phyloP scores from a whole-genome alignment of 2,329 filamentous ascomycete genomes.

The Penicillium sp. region DNA sequence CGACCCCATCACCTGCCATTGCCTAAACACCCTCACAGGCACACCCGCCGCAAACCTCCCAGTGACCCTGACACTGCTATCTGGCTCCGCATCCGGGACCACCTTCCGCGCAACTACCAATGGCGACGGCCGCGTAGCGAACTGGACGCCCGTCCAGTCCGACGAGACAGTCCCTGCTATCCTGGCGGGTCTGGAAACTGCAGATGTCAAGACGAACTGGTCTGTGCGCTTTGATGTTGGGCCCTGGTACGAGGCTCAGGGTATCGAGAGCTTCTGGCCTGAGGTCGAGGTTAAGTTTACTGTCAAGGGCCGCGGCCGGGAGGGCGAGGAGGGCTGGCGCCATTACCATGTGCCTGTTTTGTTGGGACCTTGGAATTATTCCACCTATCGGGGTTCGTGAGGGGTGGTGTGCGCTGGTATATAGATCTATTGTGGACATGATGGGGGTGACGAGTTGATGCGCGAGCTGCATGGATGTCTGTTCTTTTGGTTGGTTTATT shows the following conservation, averaged over 20 bases:
- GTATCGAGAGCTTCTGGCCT: conserved; percentile 54
- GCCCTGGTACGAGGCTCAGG: conserved; percentile 49
- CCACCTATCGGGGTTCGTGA: conserved; percentile 51
- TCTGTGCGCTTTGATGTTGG: conserved; percentile 49
- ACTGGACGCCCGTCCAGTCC: conserved; percentile 38
- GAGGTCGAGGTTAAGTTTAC: conserved; percentile 54
- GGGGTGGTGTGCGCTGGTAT: background rate
- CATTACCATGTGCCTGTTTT: conserved; percentile 56
- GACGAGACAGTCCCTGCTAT: conserved; percentile 29
- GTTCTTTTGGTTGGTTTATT: background rate
- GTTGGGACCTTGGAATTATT: conserved; percentile 54
- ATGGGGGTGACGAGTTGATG: background rate
- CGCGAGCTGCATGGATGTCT: background rate
- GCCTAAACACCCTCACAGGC: conserved; percentile 52
- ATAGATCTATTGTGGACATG: background rate
- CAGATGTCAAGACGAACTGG: conserved; percentile 47
- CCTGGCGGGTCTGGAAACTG: conserved; percentile 36
- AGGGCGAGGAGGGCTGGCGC: conserved; percentile 46
- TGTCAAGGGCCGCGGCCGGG: conserved; percentile 45
- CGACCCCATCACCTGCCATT: conserved; percentile 53
- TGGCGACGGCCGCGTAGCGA: conserved; percentile 49
- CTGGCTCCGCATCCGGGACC: conserved; percentile 43
- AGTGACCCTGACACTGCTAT: conserved; percentile 60
- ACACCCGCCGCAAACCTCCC: conserved; percentile 49
- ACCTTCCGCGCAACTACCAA: conserved; percentile 46